Evolutionary conservation across 495 filamentous ascomycete genomes (phyloP).

Genomic region (Neurospora discreta): DNA sequence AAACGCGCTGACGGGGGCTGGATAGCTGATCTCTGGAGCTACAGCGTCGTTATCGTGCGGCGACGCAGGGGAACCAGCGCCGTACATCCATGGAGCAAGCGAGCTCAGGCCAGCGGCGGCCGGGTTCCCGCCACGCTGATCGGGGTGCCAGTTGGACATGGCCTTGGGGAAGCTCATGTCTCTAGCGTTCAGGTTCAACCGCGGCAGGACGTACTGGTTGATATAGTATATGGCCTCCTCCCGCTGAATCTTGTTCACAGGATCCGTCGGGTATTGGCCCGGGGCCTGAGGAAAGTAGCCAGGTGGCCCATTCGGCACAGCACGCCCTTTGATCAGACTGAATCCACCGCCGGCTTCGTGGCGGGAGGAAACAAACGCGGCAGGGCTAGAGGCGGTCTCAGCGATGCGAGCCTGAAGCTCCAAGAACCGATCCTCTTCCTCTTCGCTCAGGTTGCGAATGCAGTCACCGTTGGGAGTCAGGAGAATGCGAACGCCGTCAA

Average conservation of each 20-base stretch:
- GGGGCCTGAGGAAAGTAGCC: slow-evolving; percentile 37
- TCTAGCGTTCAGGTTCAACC: slow-evolving; percentile 31
- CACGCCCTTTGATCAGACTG: slow-evolving; percentile 42
- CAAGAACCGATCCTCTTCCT: slow-evolving; percentile 70
- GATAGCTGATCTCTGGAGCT: slow-evolving; percentile 22
- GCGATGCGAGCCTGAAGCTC: slow-evolving; percentile 55
- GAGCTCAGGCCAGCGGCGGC: slow-evolving; percentile 21
- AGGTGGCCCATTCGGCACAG: slow-evolving; percentile 44
- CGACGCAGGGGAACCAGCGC: slow-evolving; percentile 12
- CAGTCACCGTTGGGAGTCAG: slow-evolving; percentile 73
- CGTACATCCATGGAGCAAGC: slow-evolving; percentile 35
- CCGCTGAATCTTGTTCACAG: slow-evolving; percentile 44
- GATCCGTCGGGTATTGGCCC: slow-evolving; percentile 34
- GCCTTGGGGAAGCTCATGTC: slow-evolving; percentile 24
- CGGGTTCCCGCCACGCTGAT: slow-evolving; percentile 3
- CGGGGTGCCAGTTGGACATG: slow-evolving; percentile 13
- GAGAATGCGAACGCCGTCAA: slow-evolving; percentile 44
- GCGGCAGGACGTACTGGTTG: slow-evolving; percentile 54
- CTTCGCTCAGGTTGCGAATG: slow-evolving; percentile 59
- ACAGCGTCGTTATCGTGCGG: slow-evolving; percentile 11
- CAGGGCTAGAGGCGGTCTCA: slow-evolving; percentile 28
- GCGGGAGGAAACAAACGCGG: slow-evolving; percentile 36
- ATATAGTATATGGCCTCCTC: slow-evolving; percentile 55
- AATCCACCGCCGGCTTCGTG: slow-evolving; percentile 37
- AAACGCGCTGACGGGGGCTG: slow-evolving; percentile 17